Evolutionary conservation across 1,139 yeast genomes (phyloP), one percentile per base, ranked within the genome.

Genomic region (Spencermartinsiella ligniputridi): DNA sequence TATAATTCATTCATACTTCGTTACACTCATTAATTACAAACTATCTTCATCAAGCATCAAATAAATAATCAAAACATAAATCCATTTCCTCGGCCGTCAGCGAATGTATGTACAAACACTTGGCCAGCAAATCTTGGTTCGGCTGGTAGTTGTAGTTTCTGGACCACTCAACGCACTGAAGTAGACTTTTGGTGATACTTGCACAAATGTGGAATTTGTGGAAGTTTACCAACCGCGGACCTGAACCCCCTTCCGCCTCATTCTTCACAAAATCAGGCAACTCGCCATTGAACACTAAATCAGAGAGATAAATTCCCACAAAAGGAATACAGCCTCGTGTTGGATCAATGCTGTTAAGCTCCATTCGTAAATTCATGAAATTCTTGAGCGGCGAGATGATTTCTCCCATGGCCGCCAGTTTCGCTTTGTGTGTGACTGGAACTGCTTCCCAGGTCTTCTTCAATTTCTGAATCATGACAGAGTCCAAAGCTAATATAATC

Each of bases 121-220:
- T 87, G 45, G 95, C 83, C 49, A 89, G 66, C 25, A 88, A 64
- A 46, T 85, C 90, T 6, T 76, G 74, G 46, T 81, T 68, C 2
- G 69, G 61, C 29, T 68, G 13, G 76, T 62, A 30, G 68, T 62
- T 39, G 67, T 86, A 88, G 51, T 83, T 72, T 41, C 74, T 72
- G 0, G 94, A 79, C 94, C 96, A 87, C 59, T 87, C 95, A 44
- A 88, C 85, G 58, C 87, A 78, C 61, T 86, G 89, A 37, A 90
- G 76, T 47, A 90, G 75, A 5, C 84, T 79, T 61, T 85, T 84
- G 37, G 88, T 90, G 41, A 89, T 81, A 49, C 79, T 79, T 3
- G 95, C 90, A 2, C 88, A 75, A 3, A 84, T 82, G 52, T 85
- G 74, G 66, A 84, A 85, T 56, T 88, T 83, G 39, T 85, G 80